These are phyloP conservation scores for Stentor roeselii DNA, from an alignment of 73 alveolate genomes.

Conservation along the genomic window DNA sequence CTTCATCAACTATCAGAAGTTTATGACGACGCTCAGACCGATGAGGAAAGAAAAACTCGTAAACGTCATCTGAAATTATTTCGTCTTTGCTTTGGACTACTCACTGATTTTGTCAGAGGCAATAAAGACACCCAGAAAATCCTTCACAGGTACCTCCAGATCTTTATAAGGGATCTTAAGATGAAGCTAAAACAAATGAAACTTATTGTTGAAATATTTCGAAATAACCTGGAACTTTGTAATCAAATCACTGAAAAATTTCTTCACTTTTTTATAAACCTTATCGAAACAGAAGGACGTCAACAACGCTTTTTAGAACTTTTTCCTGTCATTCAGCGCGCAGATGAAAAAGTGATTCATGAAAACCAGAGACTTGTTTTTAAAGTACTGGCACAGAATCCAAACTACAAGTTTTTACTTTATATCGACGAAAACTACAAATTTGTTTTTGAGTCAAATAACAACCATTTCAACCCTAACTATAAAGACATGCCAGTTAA, in stretches of 20 bases:
- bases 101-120: constrained; percentile 31
- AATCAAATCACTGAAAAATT: constrained; percentile 29
- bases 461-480: background rate
- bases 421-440: background rate
- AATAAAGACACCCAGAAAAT: constrained; percentile 36
- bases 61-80: constrained; percentile 28
- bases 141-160: constrained; percentile 26
- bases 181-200: constrained; percentile 51
- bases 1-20: background rate
- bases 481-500: constrained; percentile 38
- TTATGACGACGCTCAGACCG: background rate
- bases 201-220: constrained; percentile 48
- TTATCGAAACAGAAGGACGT: constrained; percentile 44
- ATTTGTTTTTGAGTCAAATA: background rate
- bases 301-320: constrained; percentile 32
- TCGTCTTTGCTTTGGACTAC: constrained; percentile 30
- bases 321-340: constrained; percentile 29
- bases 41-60: constrained; percentile 26
- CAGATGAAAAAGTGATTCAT: constrained; percentile 26
- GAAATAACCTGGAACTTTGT: constrained; percentile 33
- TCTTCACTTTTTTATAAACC: constrained; percentile 25
- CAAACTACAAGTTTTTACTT: background rate
- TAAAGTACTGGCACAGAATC: constrained; percentile 33
- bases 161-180: constrained; percentile 27
- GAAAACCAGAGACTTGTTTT: constrained; percentile 45